A percentile compares a stretch with the other conserved stretches of the same genome.
These are phyloP conservation scores for Lavandula angustifolia DNA, from an alignment of 257 asterid species.

Conservation along the genomic window DNA sequence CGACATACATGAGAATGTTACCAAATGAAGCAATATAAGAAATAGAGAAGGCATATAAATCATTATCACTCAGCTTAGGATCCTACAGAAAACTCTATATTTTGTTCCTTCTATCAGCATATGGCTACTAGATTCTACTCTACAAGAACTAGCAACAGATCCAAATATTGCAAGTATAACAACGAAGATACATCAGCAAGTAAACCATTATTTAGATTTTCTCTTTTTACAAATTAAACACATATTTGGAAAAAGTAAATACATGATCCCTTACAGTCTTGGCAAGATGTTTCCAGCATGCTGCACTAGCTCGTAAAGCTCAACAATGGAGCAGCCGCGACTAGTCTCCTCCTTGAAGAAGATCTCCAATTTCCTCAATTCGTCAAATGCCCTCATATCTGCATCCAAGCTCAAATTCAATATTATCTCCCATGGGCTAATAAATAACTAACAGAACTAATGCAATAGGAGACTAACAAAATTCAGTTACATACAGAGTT, in stretches of 20 bases:
- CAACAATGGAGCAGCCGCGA: constrained; percentile 95
- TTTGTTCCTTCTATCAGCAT: constrained; percentile 20
- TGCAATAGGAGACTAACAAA: constrained; percentile 26
- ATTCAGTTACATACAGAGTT: constrained; percentile 59
- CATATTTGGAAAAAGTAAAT: not conserved
- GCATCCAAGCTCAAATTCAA: constrained; percentile 31
- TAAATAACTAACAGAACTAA: constrained; percentile 17
- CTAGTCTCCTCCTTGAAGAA: constrained; percentile 84
- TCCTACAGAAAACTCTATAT: constrained; percentile 7
- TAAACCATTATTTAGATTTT: not conserved
- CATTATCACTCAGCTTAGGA: constrained; percentile 23
- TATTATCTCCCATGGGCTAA: not conserved
- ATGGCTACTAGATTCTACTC: constrained; percentile 20
- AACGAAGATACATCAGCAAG: not conserved
- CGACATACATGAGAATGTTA: constrained; percentile 4
- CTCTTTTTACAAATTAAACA: not conserved
- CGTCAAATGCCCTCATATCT: constrained; percentile 99
- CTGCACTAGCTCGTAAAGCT: constrained; percentile 97
- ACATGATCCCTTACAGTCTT: constrained; percentile 60
- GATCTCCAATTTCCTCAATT: constrained; percentile 88
- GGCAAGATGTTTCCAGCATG: constrained; percentile 99
- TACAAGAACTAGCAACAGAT: constrained; percentile 18
- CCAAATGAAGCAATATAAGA: constrained; percentile 10
- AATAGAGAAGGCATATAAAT: constrained; percentile 13
- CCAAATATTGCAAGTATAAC: constrained; percentile 23